A percentile compares a stretch with the other conserved stretches of the same genome.
These are phyloP conservation scores for Parastagonospora avenae DNA, from an alignment of 2,329 filamentous ascomycete genomes.

Conservation along the genomic window DNA sequence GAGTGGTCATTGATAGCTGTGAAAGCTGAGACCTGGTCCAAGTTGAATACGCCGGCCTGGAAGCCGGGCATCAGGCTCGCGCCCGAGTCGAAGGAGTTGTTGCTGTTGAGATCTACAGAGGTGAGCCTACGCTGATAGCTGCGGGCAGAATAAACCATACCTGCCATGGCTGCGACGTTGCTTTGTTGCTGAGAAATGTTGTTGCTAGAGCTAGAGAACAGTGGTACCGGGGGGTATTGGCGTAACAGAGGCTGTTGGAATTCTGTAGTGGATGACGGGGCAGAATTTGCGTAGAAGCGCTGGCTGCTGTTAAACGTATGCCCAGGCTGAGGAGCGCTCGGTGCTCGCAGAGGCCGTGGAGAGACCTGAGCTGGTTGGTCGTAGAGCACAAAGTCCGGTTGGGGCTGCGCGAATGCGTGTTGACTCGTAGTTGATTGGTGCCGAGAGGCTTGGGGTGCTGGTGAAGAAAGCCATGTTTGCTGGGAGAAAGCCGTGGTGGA, in stretches of 20 bases:
- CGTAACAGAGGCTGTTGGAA: slow-evolving; percentile 60
- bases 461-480: slow-evolving; percentile 80
- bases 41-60: slow-evolving; percentile 35
- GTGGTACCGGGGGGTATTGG: slow-evolving; percentile 71
- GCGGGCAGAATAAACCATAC: slow-evolving; percentile 32
- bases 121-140: slow-evolving; percentile 34
- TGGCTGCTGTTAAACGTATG: slow-evolving; percentile 64
- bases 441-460: slow-evolving; percentile 57
- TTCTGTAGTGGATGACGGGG: slow-evolving; percentile 64
- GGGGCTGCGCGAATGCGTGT: slow-evolving; percentile 54
- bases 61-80: slow-evolving; percentile 54
- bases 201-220: slow-evolving; percentile 67
- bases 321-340: slow-evolving; percentile 59
- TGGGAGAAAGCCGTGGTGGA: slow-evolving; percentile 78
- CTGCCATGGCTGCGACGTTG: slow-evolving; percentile 47
- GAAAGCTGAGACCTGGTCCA: slow-evolving; percentile 46
- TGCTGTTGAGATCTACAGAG: slow-evolving; percentile 43
- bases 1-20: slow-evolving; percentile 54
- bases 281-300: slow-evolving; percentile 71
- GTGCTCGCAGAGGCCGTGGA: slow-evolving; percentile 55
- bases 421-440: slow-evolving; percentile 54
- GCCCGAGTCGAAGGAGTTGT: slow-evolving; percentile 53
- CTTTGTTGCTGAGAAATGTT: slow-evolving; percentile 53
- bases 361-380: slow-evolving; percentile 53
- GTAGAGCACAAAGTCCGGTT: slow-evolving; percentile 82